These are phyloP conservation scores for Draba incana DNA, from an alignment of 345 rosid genomes.

Conservation along the genomic window DNA sequence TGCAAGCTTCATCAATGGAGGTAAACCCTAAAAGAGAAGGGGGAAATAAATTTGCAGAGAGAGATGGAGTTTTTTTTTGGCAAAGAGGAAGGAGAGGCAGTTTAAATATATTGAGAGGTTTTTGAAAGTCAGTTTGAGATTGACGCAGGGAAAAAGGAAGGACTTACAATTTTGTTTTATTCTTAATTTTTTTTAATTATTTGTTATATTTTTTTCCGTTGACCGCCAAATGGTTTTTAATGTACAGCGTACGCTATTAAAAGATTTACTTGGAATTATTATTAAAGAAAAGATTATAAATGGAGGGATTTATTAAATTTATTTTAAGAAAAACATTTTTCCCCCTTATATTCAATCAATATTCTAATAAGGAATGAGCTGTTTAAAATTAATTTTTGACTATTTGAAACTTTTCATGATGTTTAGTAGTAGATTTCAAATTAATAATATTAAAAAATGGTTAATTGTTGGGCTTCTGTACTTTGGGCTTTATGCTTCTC, in stretches of 20 bases:
- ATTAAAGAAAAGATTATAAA: not conserved
- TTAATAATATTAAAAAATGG: no score
- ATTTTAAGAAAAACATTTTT: no score
- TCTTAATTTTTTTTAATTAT: not conserved
- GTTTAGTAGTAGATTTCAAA: no score
- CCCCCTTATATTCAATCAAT: no score
- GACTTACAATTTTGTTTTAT: slow-evolving; percentile 27
- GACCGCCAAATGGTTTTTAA: not conserved
- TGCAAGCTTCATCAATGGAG: slow-evolving; percentile 69
- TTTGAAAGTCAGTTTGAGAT: slow-evolving; percentile 66
- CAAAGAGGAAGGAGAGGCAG: slow-evolving; percentile 21
- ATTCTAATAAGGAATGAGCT: no score
- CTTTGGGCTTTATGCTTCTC: no score
- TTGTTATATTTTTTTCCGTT: not conserved
- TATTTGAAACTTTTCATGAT: no score
- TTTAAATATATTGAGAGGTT: slow-evolving; percentile 5
- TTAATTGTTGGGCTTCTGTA: no score
- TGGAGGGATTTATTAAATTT: no score
- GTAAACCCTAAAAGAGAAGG: slow-evolving; percentile 45
- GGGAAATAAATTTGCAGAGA: slow-evolving; percentile 29
- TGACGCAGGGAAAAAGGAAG: slow-evolving; percentile 56
- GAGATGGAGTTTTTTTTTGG: not conserved
- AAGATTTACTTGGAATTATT: not conserved
- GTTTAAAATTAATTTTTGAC: no score
- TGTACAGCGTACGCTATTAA: not conserved